These are phyloP conservation scores for Ganoderma sp. DNA, from an alignment of 1,284 basidiomycete species.

Conservation along the genomic window DNA sequence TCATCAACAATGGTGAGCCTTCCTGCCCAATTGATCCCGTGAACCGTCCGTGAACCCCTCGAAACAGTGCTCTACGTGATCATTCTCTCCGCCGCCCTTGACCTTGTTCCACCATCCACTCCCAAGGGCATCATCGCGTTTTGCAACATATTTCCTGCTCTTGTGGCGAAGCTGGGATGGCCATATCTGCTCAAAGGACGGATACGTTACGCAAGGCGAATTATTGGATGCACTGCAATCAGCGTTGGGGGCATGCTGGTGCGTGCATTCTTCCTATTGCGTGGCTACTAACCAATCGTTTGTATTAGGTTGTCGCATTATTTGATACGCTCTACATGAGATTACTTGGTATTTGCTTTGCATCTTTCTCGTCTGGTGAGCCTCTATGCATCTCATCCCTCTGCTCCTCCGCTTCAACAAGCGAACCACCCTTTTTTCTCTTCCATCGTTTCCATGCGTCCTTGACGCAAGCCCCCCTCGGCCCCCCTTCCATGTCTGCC, in stretches of 20 bases:
- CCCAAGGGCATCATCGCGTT: conserved; percentile 95
- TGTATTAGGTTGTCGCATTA: conserved; percentile 70
- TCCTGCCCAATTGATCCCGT: background rate
- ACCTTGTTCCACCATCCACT: conserved; percentile 88
- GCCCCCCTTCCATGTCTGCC: background rate
- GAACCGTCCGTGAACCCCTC: background rate
- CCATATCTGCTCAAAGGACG: conserved; percentile 87
- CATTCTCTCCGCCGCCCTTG: conserved; percentile 93
- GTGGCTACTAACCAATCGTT: background rate
- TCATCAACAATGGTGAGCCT: conserved; percentile 60
- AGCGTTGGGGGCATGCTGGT: conserved; percentile 87
- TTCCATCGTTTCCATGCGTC: background rate
- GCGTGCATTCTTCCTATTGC: conserved; percentile 28
- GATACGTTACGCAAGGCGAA: conserved; percentile 77
- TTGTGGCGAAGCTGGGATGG: conserved; percentile 91
- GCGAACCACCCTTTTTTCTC: background rate
- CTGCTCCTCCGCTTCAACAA: background rate
- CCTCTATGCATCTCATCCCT: background rate
- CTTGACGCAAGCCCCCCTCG: no score
- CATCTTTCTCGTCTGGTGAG: conserved; percentile 88
- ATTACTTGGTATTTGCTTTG: conserved; percentile 86
- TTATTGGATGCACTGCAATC: conserved; percentile 77
- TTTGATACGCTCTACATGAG: conserved; percentile 75
- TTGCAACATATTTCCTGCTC: conserved; percentile 85
- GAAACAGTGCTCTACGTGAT: conserved; percentile 88